phyloP scores from a whole-genome alignment of 306 rosid genomes.

The Morella rubra region DNA sequence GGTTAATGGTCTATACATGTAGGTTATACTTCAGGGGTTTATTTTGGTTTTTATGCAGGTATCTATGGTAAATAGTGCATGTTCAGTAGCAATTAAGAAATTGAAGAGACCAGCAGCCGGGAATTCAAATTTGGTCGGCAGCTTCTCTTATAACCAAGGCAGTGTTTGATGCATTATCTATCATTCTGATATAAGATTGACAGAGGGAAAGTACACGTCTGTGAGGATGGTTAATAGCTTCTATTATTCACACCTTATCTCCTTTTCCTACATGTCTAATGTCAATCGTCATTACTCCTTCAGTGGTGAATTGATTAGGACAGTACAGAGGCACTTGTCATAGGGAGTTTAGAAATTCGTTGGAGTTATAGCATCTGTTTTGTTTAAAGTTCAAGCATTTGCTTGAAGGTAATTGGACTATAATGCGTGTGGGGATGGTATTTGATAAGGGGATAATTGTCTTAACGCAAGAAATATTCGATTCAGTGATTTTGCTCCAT shows the following conservation, averaged over 20 bases:
- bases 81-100: conserved; percentile 53
- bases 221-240: neutral
- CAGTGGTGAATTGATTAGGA: neutral
- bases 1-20: neutral
- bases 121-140: neutral
- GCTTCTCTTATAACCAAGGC: neutral
- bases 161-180: neutral
- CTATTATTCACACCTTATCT: neutral
- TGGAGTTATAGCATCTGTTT: neutral
- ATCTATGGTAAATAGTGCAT: conserved; percentile 63
- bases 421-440: neutral
- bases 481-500: neutral
- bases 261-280: neutral
- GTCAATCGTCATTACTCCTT: neutral
- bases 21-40: neutral
- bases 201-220: neutral
- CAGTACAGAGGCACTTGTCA: neutral
- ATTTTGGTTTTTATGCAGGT: conserved; percentile 50
- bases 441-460: neutral
- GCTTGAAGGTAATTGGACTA: neutral
- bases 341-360: neutral
- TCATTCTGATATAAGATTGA: neutral
- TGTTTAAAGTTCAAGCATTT: neutral
- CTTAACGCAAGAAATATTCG: neutral
- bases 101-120: conserved; percentile 13